Base-by-base conservation (phyloP, 2,329 filamentous ascomycete genomes). In the Pseudodiploospora longispora region DNA sequence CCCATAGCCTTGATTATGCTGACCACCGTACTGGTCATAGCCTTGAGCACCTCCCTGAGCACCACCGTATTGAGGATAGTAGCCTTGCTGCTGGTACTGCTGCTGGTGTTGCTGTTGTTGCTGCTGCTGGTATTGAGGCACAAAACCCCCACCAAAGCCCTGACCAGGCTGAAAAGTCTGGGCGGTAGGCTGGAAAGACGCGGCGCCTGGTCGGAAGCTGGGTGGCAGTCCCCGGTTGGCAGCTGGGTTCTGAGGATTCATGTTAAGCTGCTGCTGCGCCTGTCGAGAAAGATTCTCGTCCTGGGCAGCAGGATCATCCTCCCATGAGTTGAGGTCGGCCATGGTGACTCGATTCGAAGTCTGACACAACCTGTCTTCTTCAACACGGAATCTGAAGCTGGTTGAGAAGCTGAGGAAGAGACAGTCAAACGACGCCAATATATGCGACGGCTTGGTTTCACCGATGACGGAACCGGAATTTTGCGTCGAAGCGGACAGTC, bases 311-410 rank as follows among this genome's bases (percentile, higher is more conserved):
- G 83, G 82, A 59, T 90, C 87, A 60, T 95, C 88, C 70, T 97
- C 90, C 87, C 93, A 97, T 50, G 89, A 95, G 66, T 95, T 89
- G 59, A 88, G 85, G 66, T 90, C 82, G 57, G 90, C 85, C 89
- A 95, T 95, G 60, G 44, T 75, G 45, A 49, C 47, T 52, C 19
- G 19, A 19, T 19, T 19, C 19, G 19, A 34, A 34, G 32, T 12
- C 32, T 34, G 32, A 34, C 32, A 12, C 32, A 9, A 12, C 12
- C 32, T 34, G 19, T 19, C 19, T 19, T 19, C 19, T 19, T 19
- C 19, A 19, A 2, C 19, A 19, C 19, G 19, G 19, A 19, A 19
- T 19, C 19, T 19, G 19, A 19, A 19, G 19, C 19, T 19, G 19
- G 19, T 19, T 19, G 19, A 19, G 19, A 19, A 19, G 19, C 19